Percentiles rank a stretch among this genome's conserved stretches.
These are phyloP conservation scores for Aureobasidium sp. DNA, from an alignment of 2,329 filamentous ascomycete species.

Conservation along the genomic window DNA sequence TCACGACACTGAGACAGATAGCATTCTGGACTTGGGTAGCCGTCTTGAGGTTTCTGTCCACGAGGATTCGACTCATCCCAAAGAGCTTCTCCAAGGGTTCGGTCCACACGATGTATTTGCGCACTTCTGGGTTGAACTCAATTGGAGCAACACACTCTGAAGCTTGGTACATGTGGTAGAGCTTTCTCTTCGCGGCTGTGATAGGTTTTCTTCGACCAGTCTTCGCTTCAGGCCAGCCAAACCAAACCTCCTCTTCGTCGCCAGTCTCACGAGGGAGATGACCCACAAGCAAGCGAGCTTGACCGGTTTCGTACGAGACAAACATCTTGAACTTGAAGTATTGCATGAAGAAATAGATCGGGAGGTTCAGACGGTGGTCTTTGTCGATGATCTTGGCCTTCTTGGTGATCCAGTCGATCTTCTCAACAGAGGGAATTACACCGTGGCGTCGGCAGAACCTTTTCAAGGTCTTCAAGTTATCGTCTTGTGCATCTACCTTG, in stretches of 20 bases:
- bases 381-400: background rate
- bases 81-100: background rate
- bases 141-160: too few species aligned
- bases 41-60: background rate
- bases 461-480: background rate
- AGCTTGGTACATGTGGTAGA: too few species aligned
- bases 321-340: background rate
- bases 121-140: too few species aligned
- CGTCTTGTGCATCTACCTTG: background rate
- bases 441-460: background rate
- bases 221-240: too few species aligned
- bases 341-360: background rate
- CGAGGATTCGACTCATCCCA: background rate
- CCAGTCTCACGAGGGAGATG: too few species aligned
- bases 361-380: background rate
- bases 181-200: too few species aligned
- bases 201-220: too few species aligned
- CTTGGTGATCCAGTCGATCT: background rate
- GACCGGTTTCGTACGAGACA: too few species aligned
- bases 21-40: background rate
- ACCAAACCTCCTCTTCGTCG: too few species aligned
- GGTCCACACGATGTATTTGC: background rate
- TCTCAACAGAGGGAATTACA: background rate
- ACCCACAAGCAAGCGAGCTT: too few species aligned
- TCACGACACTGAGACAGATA: background rate